Base-by-base conservation (phyloP, 805 yeast genomes). In the Saturnispora gosingensis region DNA sequence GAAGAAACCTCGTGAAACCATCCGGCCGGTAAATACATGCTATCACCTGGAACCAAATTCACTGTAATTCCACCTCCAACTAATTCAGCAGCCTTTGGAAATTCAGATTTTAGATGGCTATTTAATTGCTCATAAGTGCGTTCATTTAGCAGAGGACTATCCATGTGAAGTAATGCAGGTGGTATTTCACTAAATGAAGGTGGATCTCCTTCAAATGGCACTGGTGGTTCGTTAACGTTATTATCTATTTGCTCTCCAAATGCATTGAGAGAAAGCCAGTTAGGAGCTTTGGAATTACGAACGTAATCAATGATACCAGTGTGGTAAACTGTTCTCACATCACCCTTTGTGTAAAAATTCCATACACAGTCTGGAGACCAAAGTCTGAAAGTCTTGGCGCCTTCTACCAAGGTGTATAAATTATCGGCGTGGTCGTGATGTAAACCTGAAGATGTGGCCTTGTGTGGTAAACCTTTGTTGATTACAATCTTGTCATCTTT, bases 381-480 rank as follows among this genome's bases (percentile, higher is more conserved):
- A 5, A 85, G 58, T 0, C 90, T 83, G 63, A 85, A 85, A 54
- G 89, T 62, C 59, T 85, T 85, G 7, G 58, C 61, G 0, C 91
- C 93, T 27, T 72, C 66, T 1, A 80, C 61, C 1, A 85, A 77
- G 4, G 84, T 70, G 61, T 85, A 85, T 35, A 85, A 67, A 59
- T 85, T 85, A 61, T 84, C 90, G 1, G 90, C 87, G 65, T 84
- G 90, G 62, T 85, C 91, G 62, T 85, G 91, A 58, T 85, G 91
- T 11, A 85, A 66, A 0, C 91, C 91, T 1, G 89, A 82, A 0
- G 88, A 82, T 0, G 81, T 71, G 1, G 72, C 70, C n/a, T 57
- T 57, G 1, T 77, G 76, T 1, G 88, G 84, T 18, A 34, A 11
- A 5, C 43, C 47, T 24, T 43, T 18, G 32, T 49, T 25, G 16